phyloP scores from a whole-genome alignment of 2,329 filamentous ascomycete species.

The Exophiala bonariae region DNA sequence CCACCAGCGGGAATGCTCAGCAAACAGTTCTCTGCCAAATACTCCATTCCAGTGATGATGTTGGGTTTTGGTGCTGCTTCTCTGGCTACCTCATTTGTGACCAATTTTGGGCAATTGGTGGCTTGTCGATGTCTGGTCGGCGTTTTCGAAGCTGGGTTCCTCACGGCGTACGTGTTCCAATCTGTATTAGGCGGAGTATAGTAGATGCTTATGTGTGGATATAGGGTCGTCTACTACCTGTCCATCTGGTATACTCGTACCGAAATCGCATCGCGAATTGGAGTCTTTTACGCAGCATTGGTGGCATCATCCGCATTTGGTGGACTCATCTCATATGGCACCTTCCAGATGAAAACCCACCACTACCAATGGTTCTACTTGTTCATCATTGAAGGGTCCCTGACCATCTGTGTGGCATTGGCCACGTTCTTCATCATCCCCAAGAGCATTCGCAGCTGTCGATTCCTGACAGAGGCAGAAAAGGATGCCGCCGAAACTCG shows the following conservation, averaged over 20 bases:
- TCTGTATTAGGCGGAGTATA: too few relatives aligned
- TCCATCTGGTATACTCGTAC: constrained; percentile 34
- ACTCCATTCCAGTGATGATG: constrained; percentile 35
- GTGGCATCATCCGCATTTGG: constrained; percentile 34
- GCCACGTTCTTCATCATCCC: constrained; percentile 43
- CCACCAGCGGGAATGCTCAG: constrained; percentile 26
- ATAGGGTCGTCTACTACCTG: constrained; percentile 25
- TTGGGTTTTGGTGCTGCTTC: constrained; percentile 35
- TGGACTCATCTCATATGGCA: constrained; percentile 38
- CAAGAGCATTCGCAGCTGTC: constrained; percentile 37
- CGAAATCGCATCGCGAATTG: constrained; percentile 31
- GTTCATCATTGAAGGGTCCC: constrained; percentile 46
- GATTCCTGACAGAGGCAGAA: constrained; percentile 40
- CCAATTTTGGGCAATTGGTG: constrained; percentile 42
- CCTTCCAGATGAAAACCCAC: constrained; percentile 38
- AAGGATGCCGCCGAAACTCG: constrained; percentile 38
- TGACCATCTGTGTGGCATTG: constrained; percentile 41
- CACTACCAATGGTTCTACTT: constrained; percentile 46
- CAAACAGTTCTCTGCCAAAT: constrained; percentile 29
- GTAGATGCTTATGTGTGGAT: too few relatives aligned
- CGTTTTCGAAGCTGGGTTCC: constrained; percentile 29
- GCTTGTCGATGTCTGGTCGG: constrained; percentile 42
- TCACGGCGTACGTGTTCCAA: constrained; percentile 2
- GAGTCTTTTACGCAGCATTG: constrained; percentile 34
- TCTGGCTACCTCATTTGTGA: constrained; percentile 34